These are phyloP conservation scores for Candida saitoana DNA, from an alignment of 805 yeast genomes.

Conservation along the genomic window DNA sequence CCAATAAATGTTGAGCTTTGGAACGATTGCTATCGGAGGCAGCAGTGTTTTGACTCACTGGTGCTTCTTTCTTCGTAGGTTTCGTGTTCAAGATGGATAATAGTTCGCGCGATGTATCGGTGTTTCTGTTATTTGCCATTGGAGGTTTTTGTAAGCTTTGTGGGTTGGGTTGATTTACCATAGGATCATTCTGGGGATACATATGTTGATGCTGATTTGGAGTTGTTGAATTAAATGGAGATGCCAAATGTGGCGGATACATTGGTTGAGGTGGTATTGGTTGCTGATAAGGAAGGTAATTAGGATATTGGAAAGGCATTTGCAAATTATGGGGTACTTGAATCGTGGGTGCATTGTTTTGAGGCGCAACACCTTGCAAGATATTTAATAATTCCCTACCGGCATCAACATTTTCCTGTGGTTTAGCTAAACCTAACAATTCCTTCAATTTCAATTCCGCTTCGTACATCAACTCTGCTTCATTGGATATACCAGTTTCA, in stretches of 20 bases:
- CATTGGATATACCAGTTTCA: slow-evolving; percentile 46
- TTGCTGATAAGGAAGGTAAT: neutral
- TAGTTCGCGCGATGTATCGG: slow-evolving; percentile 38
- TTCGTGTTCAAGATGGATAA: slow-evolving; percentile 38
- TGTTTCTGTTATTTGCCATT: slow-evolving; percentile 26
- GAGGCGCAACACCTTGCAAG: slow-evolving; percentile 38
- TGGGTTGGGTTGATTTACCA: slow-evolving; percentile 24
- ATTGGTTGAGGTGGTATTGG: slow-evolving; percentile 14
- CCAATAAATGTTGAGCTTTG: slow-evolving; percentile 28
- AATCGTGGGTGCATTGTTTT: slow-evolving; percentile 2
- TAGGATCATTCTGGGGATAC: slow-evolving; percentile 6
- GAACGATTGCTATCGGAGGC: slow-evolving; percentile 23
- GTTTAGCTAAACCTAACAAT: slow-evolving; percentile 52
- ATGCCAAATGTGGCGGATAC: slow-evolving; percentile 14
- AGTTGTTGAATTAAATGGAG: slow-evolving; percentile 9
- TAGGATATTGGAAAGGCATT: neutral
- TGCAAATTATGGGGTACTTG: slow-evolving; percentile 5
- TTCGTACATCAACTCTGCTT: slow-evolving; percentile 54
- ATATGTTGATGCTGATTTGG: slow-evolving; percentile 10
- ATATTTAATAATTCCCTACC: slow-evolving; percentile 73
- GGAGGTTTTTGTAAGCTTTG: slow-evolving; percentile 40
- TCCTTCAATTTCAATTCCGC: slow-evolving; percentile 66
- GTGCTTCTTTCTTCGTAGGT: slow-evolving; percentile 7
- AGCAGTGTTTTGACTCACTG: slow-evolving; percentile 6
- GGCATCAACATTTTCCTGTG: slow-evolving; percentile 47